These are phyloP conservation scores for Capsicum chinense DNA, from an alignment of 257 asterid species.

Conservation along the genomic window DNA sequence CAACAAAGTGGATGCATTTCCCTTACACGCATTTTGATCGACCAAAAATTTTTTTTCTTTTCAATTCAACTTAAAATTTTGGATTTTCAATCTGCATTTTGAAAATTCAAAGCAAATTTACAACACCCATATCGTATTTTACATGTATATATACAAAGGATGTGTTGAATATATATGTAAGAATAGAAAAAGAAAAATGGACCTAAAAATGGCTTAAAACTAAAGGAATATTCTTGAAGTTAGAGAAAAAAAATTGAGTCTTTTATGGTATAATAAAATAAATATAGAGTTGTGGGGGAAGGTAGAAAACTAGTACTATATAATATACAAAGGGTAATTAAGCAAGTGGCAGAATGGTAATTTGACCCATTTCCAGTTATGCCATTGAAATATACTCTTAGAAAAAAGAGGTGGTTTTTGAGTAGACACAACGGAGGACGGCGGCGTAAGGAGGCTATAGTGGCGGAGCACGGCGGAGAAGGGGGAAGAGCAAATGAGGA, in stretches of 20 bases:
- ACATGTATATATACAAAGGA: constrained; percentile 26
- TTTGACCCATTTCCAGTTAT: constrained; percentile 10
- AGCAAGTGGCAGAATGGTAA: constrained; percentile 33
- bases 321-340: neutral
- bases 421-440: neutral
- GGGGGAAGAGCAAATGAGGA: neutral
- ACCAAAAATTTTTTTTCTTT: neutral
- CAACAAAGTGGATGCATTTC: constrained; percentile 97
- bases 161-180: neutral
- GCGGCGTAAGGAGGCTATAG: neutral
- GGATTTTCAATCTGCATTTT: neutral
- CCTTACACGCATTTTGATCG: constrained; percentile 69
- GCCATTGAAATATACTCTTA: neutral
- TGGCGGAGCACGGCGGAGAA: neutral
- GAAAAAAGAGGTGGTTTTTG: neutral
- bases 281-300: constrained; percentile 13
- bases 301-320: neutral
- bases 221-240: constrained; percentile 39
- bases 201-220: constrained; percentile 37
- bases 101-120: constrained; percentile 24
- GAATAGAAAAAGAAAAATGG: neutral
- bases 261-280: neutral
- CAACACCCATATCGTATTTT: constrained; percentile 33
- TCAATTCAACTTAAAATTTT: neutral
- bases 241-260: constrained; percentile 32